Conservation (phyloP, 495 filamentous ascomycete species). For the Patellaria atrata region DNA sequence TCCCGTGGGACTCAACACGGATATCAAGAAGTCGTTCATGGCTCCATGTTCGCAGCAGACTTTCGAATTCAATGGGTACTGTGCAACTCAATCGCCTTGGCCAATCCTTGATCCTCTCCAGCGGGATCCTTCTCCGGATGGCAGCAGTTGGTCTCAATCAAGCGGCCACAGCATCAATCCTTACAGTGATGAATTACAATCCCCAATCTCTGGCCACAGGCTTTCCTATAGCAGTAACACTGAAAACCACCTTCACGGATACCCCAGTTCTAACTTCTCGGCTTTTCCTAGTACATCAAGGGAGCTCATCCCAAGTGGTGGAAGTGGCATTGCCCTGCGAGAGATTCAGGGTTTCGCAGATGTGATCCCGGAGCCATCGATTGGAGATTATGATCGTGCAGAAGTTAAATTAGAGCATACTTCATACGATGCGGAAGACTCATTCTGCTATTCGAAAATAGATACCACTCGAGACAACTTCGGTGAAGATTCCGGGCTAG, state of each 20-base stretch:
- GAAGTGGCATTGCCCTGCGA: conserved; percentile 10
- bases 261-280: too few species aligned
- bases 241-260: conserved; percentile 1
- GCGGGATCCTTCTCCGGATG: conserved; percentile 11
- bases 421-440: conserved; percentile 8
- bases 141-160: conserved; percentile 6
- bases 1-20: conserved; percentile 3
- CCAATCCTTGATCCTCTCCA: background rate
- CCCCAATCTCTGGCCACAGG: conserved; percentile 2
- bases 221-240: conserved; percentile 3
- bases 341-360: conserved; percentile 20
- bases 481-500: conserved; percentile 11
- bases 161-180: conserved; percentile 7
- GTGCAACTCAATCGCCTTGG: conserved; percentile 2
- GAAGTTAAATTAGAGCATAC: conserved; percentile 14
- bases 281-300: conserved; percentile 5
- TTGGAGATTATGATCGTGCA: conserved; percentile 9
- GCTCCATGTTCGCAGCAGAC: conserved; percentile 2
- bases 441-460: conserved; percentile 5
- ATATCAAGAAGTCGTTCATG: background rate
- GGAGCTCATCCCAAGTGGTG: conserved; percentile 2
- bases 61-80: conserved; percentile 3
- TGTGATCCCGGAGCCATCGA: conserved; percentile 10
- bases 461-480: conserved; percentile 4
- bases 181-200: conserved; percentile 10